Evolutionary conservation across 1,284 basidiomycete genomes (phyloP).

Genomic region (Moesziomyces sp.): DNA sequence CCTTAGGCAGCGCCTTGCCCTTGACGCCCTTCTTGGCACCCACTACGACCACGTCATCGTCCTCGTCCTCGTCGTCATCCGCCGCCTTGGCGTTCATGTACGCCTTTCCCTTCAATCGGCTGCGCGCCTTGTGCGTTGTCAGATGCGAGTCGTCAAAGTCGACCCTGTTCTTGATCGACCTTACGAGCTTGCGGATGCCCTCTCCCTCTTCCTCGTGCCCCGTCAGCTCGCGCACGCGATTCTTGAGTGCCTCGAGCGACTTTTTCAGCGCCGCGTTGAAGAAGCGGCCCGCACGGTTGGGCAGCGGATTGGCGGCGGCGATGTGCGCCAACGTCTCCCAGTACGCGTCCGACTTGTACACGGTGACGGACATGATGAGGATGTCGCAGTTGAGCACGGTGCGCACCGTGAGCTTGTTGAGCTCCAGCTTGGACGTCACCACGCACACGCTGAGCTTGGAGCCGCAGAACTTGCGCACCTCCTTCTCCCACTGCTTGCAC

Average conservation of each 20-base stretch:
- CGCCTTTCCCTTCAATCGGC: slow-evolving; percentile 47
- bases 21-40: slow-evolving; percentile 53
- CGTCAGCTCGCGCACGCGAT: slow-evolving; percentile 49
- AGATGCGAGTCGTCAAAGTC: slow-evolving; percentile 51
- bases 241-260: slow-evolving; percentile 48
- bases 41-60: slow-evolving; percentile 65
- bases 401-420: slow-evolving; percentile 81
- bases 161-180: slow-evolving; percentile 26
- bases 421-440: slow-evolving; percentile 77
- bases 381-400: slow-evolving; percentile 84
- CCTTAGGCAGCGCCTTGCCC: slow-evolving; percentile 64
- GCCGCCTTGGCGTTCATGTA: slow-evolving; percentile 42
- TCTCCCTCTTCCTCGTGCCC: slow-evolving; percentile 7
- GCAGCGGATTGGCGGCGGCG: slow-evolving; percentile 51
- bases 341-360: slow-evolving; percentile 74
- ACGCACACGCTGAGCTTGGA: slow-evolving; percentile 76
- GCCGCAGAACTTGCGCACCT: slow-evolving; percentile 83
- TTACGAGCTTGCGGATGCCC: slow-evolving; percentile 17
- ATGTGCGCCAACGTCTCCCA: slow-evolving; percentile 53
- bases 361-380: slow-evolving; percentile 84
- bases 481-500: slow-evolving; percentile 87
- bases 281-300: slow-evolving; percentile 50
- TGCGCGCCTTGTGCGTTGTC: slow-evolving; percentile 47
- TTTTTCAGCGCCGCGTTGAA: slow-evolving; percentile 55
- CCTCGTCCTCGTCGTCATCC: slow-evolving; percentile 71